Evolutionary conservation across 2,329 filamentous ascomycete genomes (phyloP), one percentile per base, ranked within the genome.

Genomic region (Trichoderma afroharzianum): DNA sequence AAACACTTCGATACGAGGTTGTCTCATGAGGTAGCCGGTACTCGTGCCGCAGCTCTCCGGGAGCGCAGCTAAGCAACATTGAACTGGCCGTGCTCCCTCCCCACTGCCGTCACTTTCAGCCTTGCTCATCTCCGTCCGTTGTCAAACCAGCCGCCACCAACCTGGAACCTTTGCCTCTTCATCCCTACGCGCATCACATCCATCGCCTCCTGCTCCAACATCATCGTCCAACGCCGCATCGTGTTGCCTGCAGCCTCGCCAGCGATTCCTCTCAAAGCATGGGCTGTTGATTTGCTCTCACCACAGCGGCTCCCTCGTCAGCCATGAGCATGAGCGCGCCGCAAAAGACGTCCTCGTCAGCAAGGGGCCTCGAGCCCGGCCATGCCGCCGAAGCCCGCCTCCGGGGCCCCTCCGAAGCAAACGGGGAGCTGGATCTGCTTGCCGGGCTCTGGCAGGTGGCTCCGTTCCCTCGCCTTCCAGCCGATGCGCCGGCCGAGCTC

Each of bases 371-470:
- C 61, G 71, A 72, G 30, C 43, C 68, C 47, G 66, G 47, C 47
- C 68, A 72, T 43, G 68, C 36, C 47, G 55, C 61, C 55, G 62
- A 62, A 47, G 71, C 63, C 63, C 63, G 63, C 63, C 68, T 64
- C 63, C 64, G 70, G 66, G 57, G 71, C 66, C 71, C 73, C 47
- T 71, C 71, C 18, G 76, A 76, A 73, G 76, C 75, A 73, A 74
- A 71, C 76, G 61, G 77, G 66, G 85, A 87, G 32, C 76, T 81
- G 33, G 86, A 88, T 71, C 77, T 90, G 63, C 78, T 90, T 24
- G 85, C 85, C 63, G 87, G 86, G 12, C 84, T 91, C 36, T 91
- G 89, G 89, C 86, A 88, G 74, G 84, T 88, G 69, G 87, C 87
- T 4, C 85, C 86, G 2, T 91, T 91, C 75, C 84, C 87, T 53